Base-by-base conservation (phyloP, 257 asterid species). In the Nicotiana knightiana region DNA sequence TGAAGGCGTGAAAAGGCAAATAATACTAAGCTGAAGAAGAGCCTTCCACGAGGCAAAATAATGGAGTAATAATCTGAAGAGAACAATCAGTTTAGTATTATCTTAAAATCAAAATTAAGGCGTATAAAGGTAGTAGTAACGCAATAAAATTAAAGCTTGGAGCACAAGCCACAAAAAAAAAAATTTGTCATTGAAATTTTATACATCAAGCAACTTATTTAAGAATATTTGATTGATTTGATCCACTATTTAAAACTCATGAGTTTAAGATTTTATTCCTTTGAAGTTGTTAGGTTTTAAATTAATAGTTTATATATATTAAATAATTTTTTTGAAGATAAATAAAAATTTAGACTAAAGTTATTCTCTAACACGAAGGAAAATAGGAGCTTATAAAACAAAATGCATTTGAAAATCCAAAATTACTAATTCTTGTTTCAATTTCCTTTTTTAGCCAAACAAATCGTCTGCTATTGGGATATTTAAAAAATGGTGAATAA, bases 1-100 rank as follows among this genome's bases (percentile, higher is more conserved):
- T 48, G 62, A 73, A 73, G 79, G 79, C 79, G 24, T 73, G 26
- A 73, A 48, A 73, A 73, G 62, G 79, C 79, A 73, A 73, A 51
- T 24, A 71, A 24, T 3, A 59, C 15, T 46, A 46, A 24, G n/a
- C 33, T 16, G 79, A 71, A 71, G 79, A 71, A 71, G 15, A 65
- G 2, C 24, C 59, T 21, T 21, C 3, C 15, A 3, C 32, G 21
- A 9, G 5, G 10, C 9, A 61, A 61, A 4, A 54, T 13, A 54
- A 6, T 5, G 5, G 24, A 21, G 24, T 54, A 43, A 18, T 17
- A 61, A 28, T 13, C 4, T 11, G 30, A 11, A 64, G 8, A 11
- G 13, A 64, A 26, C 1, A 24, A 10, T 26, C n/a, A 63, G 12
- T 12, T 12, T 28, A 12, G 9, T 28, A 26, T 0, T 10, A 12